Percentiles rank a stretch among this genome's conserved stretches.
These are phyloP conservation scores for Isoetes taiwanensis DNA, from an alignment of 75 land plant genomes.

Conservation along the genomic window DNA sequence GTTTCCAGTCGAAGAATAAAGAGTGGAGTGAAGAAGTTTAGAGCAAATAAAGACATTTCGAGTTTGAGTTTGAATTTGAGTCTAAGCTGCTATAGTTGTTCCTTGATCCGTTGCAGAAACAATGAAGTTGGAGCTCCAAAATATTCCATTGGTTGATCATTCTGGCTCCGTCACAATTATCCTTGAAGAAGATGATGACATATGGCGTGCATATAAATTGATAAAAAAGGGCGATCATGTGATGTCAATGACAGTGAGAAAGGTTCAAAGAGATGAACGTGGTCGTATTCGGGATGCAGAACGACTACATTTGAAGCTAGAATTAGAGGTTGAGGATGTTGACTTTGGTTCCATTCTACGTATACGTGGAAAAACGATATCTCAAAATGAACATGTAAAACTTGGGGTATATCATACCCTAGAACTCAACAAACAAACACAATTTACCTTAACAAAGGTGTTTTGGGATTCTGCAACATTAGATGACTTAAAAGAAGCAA, in stretches of 20 bases:
- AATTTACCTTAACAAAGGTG: conserved; percentile 72
- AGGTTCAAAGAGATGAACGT: conserved; percentile 59
- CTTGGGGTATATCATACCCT: conserved; percentile 84
- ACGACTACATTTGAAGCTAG: conserved; percentile 66
- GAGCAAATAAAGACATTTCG: too few relatives aligned
- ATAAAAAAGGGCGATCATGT: conserved; percentile 59
- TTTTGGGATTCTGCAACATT: conserved; percentile 72
- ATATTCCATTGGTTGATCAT: too few relatives aligned
- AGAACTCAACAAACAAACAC: conserved; percentile 66
- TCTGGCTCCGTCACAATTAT: too few relatives aligned
- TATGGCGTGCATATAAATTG: conserved; percentile 79
- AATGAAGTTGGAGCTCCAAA: too few relatives aligned
- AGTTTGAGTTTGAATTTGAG: too few relatives aligned
- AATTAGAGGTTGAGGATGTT: conserved; percentile 85
- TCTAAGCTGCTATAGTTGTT: too few relatives aligned
- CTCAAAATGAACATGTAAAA: conserved; percentile 84
- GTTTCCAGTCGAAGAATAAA: too few relatives aligned
- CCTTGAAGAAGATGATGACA: conserved; percentile 83
- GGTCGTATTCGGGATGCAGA: conserved; percentile 76
- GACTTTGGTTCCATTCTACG: conserved; percentile 68
- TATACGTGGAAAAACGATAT: conserved; percentile 70
- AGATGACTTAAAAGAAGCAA: conserved; percentile 54
- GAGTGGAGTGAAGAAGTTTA: too few relatives aligned
- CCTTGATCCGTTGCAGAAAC: too few relatives aligned
- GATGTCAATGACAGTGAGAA: conserved; percentile 70